Evolutionary conservation across 2,329 filamentous ascomycete genomes (phyloP), one percentile per base, ranked within the genome.

Genomic region (Phoma sp.): DNA sequence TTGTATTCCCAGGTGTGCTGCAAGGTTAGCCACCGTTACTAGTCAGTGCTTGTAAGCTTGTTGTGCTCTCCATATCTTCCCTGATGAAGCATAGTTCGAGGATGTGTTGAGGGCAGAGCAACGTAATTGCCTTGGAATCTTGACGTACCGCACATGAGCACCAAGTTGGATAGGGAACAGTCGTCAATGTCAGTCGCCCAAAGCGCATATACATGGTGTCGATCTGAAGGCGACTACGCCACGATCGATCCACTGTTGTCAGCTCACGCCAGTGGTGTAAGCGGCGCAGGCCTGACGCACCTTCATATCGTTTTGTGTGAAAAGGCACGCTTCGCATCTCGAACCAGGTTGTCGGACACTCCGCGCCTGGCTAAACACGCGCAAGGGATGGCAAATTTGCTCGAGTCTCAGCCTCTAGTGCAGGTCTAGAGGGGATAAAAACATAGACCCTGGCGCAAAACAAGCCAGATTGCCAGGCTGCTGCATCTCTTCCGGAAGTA

Each of bases 301-400:
- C 42, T 51, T 57, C 54, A 49, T 62, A 52, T 55, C 38, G 29
- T 56, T 60, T 56, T 45, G 59, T 61, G 47, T 33, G 42, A 45
- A 32, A 49, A 43, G 52, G 53, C 65, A 65, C 55, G 61, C 58
- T 63, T 53, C 47, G 34, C 30, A 20, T 14, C 53, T 52, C 54
- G 46, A 29, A 67, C 67, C 66, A 29, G 65, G 65, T 69, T 42
- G 12, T 38, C 57, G 67, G 67, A 29, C 38, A 57, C 17, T 37
- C 28, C 28, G 39, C 42, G 47, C 59, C 52, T 33, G 38, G 53
- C 51, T 39, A 39, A 52, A 56, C 56, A 58, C 57, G 64, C 60
- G 47, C 58, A 67, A 66, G 60, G 62, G 57, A 55, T 32, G 32
- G 30, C 28, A 20, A 36, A 30, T 39, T 36, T 18, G 17, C 26